Evolutionary conservation across 805 yeast genomes (phyloP), one percentile per base, ranked within the genome.

Genomic region (Starmerella riodocensis): DNA sequence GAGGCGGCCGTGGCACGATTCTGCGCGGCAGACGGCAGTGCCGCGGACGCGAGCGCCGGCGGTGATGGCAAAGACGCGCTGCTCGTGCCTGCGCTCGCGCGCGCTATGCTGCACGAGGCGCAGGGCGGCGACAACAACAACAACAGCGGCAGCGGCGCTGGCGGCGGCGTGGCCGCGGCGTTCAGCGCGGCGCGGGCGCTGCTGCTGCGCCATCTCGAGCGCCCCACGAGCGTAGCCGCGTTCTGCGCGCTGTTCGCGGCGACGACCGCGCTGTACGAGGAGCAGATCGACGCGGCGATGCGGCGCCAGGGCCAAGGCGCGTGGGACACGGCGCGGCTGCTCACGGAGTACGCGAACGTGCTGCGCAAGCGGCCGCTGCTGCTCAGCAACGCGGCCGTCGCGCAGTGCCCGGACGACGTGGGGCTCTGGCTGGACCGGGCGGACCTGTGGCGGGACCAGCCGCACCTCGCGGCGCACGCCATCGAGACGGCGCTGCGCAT

Each of bases 361-460:
- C 53, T 83, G 47, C 66, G 69, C n/a, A 53, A 68, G 12, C 66
- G 91, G 46, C 66, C 70, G 1, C 55, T 78, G 24, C 54, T 76
- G 32, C 49, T 80, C 11, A 83, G 72, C 52, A 93, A 83, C 51
- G 73, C 83, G 22, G 63, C 71, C 42, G 50, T 85, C 4, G 65
- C 79, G 30, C 77, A 73, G 48, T 70, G 76, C 50, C 62, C 70
- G 1, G 70, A 82, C 51, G 69, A 72, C 43, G 71, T 81, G 4
- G 68, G 65, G 22, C 69, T 67, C 38, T 88, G 96, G 96, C 57
- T 75, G 30, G 70, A 71, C 36, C 64, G 93, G 39, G 65, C 74
- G 0, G 59, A 62, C 0, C 47, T 78, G 1, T 66, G 64, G 46
- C 64, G 18, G 31, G 16, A 65, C 14, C 51, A 61, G 3, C 54